Base-by-base conservation (phyloP, 2,329 filamentous ascomycete genomes). In the Periconia sp. region DNA sequence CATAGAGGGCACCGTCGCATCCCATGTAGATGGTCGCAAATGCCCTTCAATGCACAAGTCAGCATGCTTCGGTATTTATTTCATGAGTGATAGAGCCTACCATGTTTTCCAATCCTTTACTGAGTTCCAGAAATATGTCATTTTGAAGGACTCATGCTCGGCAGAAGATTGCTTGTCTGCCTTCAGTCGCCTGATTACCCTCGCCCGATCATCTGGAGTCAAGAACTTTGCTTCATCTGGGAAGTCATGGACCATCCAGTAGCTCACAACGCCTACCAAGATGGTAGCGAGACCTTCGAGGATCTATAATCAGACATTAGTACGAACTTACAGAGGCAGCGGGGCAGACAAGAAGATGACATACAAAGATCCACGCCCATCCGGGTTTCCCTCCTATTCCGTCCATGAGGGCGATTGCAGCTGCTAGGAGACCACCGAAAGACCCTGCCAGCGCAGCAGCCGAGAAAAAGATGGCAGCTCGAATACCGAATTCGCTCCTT, bases 51-150 rank as follows among this genome's bases (percentile, higher is more conserved):
- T n/a, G n/a, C n/a, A n/a, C n/a, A n/a, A n/a, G n/a, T n/a, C n/a
- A n/a, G n/a, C n/a, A n/a, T n/a, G n/a, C n/a, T n/a, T n/a, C n/a
- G n/a, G n/a, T n/a, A n/a, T n/a, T n/a, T n/a, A n/a, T n/a, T n/a
- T n/a, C n/a, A n/a, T n/a, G n/a, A n/a, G n/a, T n/a, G n/a, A n/a
- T n/a, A n/a, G n/a, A n/a, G n/a, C n/a, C n/a, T 80, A 74, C 70
- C 84, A 94, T 15, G 87, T 95, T 75, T 95, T 95, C 86, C 88
- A 95, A 63, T 95, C 90, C 44, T 80, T 85, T 13, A 92, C 56
- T 5, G 84, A 84, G 10, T 82, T 79, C 80, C 83, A 89, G 46
- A 94, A 78, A 64, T 89, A 91, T 3, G 74, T 72, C 74, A 83
- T 83, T 54, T 85, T 83, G 72, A 92, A 94, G 9, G 84, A 77